Evolutionary conservation across 768 basidiomycete species (phyloP).

Genomic region (Tulasnella sp.): DNA sequence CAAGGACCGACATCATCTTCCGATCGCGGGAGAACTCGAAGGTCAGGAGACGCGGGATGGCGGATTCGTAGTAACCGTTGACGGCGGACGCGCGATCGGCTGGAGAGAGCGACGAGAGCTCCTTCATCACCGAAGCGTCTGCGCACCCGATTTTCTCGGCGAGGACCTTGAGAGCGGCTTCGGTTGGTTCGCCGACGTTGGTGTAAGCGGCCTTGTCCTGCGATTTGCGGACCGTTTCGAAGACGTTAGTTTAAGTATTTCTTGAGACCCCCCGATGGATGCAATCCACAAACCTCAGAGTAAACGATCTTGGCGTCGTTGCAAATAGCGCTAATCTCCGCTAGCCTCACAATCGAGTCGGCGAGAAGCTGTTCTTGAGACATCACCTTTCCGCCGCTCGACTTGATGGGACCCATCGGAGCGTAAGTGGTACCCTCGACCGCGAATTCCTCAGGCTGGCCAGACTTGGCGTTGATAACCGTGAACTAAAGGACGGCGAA

Average conservation of each 20-base stretch:
- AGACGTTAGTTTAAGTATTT: too few relatives aligned
- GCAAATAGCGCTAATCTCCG: slow-evolving; percentile 86
- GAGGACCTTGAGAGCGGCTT: slow-evolving; percentile 90
- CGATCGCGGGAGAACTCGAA: slow-evolving; percentile 98
- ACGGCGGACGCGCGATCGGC: slow-evolving; percentile 65
- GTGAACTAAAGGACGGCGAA: slow-evolving; percentile 45
- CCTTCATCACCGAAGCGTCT: slow-evolving; percentile 32
- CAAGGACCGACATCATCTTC: slow-evolving; percentile 98
- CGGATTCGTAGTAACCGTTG: slow-evolving; percentile 69
- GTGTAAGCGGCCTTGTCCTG: slow-evolving; percentile 71
- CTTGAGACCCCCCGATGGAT: too few relatives aligned
- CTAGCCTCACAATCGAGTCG: slow-evolving; percentile 67
- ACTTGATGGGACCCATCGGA: slow-evolving; percentile 59
- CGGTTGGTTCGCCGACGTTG: slow-evolving; percentile 93
- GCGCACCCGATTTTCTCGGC: slow-evolving; percentile 85
- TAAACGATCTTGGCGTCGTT: slow-evolving; percentile 91
- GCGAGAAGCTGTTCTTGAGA: slow-evolving; percentile 39
- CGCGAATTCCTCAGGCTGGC: slow-evolving; percentile 48
- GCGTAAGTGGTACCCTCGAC: slow-evolving; percentile 93
- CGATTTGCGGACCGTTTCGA: not conserved
- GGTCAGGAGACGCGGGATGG: slow-evolving; percentile 71
- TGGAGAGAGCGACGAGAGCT: slow-evolving; percentile 43
- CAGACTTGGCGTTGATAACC: slow-evolving; percentile 45
- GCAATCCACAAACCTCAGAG: slow-evolving; percentile 42
- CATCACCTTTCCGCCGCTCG: slow-evolving; percentile 50